A percentile compares a stretch with the other conserved stretches of the same genome.
phyloP scores from a whole-genome alignment of 768 basidiomycete genomes.

The Lactarius evosmus region DNA sequence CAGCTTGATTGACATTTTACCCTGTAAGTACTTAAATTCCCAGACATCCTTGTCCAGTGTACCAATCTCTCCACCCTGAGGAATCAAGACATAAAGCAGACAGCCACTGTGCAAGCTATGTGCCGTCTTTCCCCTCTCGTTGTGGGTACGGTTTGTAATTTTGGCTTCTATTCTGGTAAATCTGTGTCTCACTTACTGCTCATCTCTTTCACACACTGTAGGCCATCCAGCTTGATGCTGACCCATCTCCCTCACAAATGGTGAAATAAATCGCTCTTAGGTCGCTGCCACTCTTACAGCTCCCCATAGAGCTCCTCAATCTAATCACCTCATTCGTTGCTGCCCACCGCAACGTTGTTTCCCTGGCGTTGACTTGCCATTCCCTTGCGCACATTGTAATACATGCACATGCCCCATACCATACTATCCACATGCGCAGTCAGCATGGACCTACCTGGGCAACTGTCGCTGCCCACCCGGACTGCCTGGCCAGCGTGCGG shows the following conservation, averaged over 20 bases:
- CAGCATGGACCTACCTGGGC: conserved; percentile 11
- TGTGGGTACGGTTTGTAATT: neutral
- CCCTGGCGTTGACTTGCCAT: conserved; percentile 15
- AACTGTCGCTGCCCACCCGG: conserved; percentile 6
- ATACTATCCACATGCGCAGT: conserved; percentile 7
- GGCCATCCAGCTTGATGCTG: neutral
- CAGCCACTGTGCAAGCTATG: neutral
- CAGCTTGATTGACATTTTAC: neutral
- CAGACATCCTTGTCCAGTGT: neutral
- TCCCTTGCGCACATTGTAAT: conserved; percentile 10
- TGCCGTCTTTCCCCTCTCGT: neutral
- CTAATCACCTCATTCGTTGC: conserved; percentile 12
- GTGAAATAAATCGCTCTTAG: neutral
- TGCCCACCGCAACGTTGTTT: conserved; percentile 14
- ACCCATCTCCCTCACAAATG: neutral
- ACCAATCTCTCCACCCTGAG: neutral
- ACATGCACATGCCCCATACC: conserved; percentile 21
- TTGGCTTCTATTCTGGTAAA: neutral
- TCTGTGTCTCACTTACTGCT: neutral
- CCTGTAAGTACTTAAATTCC: neutral
- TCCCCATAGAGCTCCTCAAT: conserved; percentile 19
- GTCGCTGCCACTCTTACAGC: neutral
- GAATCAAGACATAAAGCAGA: neutral
- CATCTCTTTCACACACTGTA: neutral
- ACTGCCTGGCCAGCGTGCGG: conserved; percentile 11